Base-by-base conservation (phyloP, 2,329 filamentous ascomycete genomes). In the Aureobasidium lini region DNA sequence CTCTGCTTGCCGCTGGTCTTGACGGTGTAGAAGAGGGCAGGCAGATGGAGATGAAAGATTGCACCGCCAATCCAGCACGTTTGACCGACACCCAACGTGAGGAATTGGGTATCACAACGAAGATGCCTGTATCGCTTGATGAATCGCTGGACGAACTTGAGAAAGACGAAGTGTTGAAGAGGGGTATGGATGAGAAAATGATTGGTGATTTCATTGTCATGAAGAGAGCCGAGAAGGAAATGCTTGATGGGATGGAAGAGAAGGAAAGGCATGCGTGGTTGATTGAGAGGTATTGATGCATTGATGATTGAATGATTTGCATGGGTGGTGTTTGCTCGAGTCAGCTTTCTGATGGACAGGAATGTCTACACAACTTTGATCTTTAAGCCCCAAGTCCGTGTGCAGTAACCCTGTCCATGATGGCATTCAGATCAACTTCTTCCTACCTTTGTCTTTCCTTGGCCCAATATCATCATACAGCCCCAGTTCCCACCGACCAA, bases 261-360 rank as follows among this genome's bases (percentile, higher is more conserved):
- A 70, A 73, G 2, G 72, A 80, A 61, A 76, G 78, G 53, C 76
- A 77, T 63, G 70, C 75, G 13, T 90, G 85, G 82, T 71, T 89
- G 59, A 78, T 88, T 62, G 84, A 87, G 67, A 75, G 86, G 63
- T 90, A 89, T 67, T 88, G 64, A 66, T n/a, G 11, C 3, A 18
- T 40, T 40, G 37, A 36, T 36, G 13, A 36, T 36, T 36, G 13
- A 36, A 36, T 6, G 18, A 6, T 2, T 18, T 23, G 23, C 23
- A 23, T 23, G 23, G 23, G 23, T 23, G 23, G 23, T 23, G 23
- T 23, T 23, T 2, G 23, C 23, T 23, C 23, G n/a, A n/a, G n/a
- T n/a, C n/a, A n/a, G n/a, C n/a, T n/a, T n/a, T n/a, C n/a, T n/a
- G n/a, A n/a, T n/a, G n/a, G n/a, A n/a, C n/a, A n/a, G n/a, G n/a